Conservation (phyloP, 148 eudicot genomes). For the Vaccinium darrowii region DNA sequence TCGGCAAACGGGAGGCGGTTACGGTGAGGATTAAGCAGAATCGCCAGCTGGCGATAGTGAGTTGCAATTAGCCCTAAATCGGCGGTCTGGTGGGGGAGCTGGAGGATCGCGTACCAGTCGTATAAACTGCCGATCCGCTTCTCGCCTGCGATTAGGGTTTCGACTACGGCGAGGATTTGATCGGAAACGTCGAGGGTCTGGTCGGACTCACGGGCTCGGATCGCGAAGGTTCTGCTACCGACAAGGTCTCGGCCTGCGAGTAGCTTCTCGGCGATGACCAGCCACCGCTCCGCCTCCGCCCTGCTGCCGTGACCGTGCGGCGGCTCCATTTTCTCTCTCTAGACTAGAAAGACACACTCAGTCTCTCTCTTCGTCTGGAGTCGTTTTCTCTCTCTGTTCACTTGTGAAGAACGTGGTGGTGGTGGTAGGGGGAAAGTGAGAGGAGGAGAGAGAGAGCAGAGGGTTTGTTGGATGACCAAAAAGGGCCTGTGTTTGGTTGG, state of each 20-base stretch:
- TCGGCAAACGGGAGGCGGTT: constrained; percentile 59
- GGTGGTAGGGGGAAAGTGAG: neutral
- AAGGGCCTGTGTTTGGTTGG: neutral
- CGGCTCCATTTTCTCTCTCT: constrained; percentile 15
- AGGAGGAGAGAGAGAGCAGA: neutral
- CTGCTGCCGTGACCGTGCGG: constrained; percentile 29
- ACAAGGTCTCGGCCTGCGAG: constrained; percentile 62
- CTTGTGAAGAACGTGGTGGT: neutral
- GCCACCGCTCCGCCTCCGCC: constrained; percentile 80
- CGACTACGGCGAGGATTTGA: constrained; percentile 70
- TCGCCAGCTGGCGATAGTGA: constrained; percentile 53
- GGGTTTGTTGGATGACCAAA: neutral
- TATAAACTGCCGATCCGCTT: constrained; percentile 42
- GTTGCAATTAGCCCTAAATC: constrained; percentile 51
- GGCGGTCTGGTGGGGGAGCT: constrained; percentile 42
- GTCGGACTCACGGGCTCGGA: constrained; percentile 81
- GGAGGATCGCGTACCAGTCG: constrained; percentile 78
- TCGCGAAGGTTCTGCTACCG: constrained; percentile 72
- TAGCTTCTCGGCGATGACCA: constrained; percentile 74
- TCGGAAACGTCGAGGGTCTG: constrained; percentile 58
- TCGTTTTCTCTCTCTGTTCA: neutral
- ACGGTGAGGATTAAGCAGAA: constrained; percentile 56
- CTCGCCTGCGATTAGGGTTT: constrained; percentile 71
- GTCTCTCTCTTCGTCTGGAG: neutral
- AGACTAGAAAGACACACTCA: neutral